These are phyloP conservation scores for Tricholoma hemisulphureum DNA, from an alignment of 768 basidiomycete species.

Conservation along the genomic window DNA sequence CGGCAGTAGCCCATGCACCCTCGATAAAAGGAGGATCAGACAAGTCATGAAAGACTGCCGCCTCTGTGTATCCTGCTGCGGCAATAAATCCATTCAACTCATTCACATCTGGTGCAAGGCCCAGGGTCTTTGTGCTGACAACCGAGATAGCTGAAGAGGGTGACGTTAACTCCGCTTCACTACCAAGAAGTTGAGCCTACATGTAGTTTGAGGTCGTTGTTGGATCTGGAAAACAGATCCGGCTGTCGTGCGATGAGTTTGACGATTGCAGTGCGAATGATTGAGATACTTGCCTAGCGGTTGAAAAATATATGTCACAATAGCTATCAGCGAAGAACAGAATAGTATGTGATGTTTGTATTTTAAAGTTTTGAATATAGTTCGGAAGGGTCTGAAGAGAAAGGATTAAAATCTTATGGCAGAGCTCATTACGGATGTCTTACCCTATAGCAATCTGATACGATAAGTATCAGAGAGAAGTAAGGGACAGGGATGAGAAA, in stretches of 20 bases:
- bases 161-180: not conserved
- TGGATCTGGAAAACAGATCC: constrained; percentile 41
- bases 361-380: constrained; percentile 44
- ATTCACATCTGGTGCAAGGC: constrained; percentile 42
- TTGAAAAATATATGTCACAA: constrained; percentile 49
- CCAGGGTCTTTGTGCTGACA: constrained; percentile 41
- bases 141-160: constrained; percentile 34
- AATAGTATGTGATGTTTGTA: constrained; percentile 56
- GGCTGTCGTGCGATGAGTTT: constrained; percentile 29
- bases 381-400: constrained; percentile 39
- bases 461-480: not conserved
- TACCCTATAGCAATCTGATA: constrained; percentile 46
- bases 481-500: not conserved
- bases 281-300: constrained; percentile 50
- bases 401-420: constrained; percentile 6
- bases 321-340: constrained; percentile 49
- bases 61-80: constrained; percentile 55
- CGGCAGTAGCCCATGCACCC: constrained; percentile 50
- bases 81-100: constrained; percentile 55
- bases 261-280: constrained; percentile 8
- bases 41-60: constrained; percentile 43
- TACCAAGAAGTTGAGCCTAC: constrained; percentile 12
- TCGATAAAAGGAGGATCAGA: constrained; percentile 59
- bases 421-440: not conserved
- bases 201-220: constrained; percentile 22